These are phyloP conservation scores for Solanum hybrid DNA, from an alignment of 305 asterid species.

Conservation along the genomic window DNA sequence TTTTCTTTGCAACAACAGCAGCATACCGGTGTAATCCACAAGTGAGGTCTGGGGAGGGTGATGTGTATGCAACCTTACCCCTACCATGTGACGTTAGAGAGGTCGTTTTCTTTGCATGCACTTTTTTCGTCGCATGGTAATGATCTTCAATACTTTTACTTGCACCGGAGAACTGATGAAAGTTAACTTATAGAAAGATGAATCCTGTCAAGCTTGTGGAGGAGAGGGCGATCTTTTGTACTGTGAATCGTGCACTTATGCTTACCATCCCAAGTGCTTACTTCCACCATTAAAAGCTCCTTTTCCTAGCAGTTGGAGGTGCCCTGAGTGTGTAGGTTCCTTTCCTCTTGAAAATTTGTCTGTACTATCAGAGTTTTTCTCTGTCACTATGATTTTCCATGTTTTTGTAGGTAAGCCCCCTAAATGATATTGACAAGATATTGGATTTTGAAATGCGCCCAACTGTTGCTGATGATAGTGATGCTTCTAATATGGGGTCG, in stretches of 20 bases:
- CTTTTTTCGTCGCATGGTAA: neutral
- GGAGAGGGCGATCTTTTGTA: conserved; percentile 51
- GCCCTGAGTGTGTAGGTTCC: conserved; percentile 92
- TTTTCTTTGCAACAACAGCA: neutral
- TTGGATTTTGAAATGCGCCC: conserved; percentile 95
- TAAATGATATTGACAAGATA: conserved; percentile 78
- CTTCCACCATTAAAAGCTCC: conserved; percentile 61
- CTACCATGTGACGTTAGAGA: neutral
- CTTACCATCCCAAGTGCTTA: conserved; percentile 81
- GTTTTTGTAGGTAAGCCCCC: conserved; percentile 65
- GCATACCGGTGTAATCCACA: neutral
- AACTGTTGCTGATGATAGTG: conserved; percentile 52
- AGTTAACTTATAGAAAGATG: conserved; percentile 46
- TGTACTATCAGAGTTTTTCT: neutral
- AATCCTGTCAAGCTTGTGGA: conserved; percentile 78
- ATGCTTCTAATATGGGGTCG: conserved; percentile 63
- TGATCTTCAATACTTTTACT: neutral
- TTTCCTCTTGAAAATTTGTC: neutral
- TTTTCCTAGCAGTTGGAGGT: conserved; percentile 70
- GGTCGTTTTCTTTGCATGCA: neutral
- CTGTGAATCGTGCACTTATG: conserved; percentile 79
- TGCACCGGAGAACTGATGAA: neutral
- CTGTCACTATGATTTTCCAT: neutral
- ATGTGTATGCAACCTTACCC: neutral
- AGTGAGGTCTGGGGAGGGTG: neutral